A percentile compares a stretch with the other conserved stretches of the same genome.
phyloP scores from a whole-genome alignment of 1,139 yeast species.

The Geotrichum phurueaensis region DNA sequence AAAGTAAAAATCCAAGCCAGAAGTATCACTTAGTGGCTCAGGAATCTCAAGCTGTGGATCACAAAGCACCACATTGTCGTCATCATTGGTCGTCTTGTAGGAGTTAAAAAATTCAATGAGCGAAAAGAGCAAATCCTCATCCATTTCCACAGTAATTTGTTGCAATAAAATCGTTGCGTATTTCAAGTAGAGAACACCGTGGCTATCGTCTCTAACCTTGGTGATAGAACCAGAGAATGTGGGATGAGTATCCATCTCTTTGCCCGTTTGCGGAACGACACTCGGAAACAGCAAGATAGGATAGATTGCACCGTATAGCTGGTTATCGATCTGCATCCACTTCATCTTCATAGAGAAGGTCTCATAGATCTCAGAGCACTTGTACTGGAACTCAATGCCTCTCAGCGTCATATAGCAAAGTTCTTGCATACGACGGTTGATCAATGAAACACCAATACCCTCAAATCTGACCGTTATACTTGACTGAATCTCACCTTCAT shows the following conservation, averaged over 20 bases:
- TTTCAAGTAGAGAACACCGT: conserved; percentile 84
- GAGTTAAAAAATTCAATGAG: conserved; percentile 65
- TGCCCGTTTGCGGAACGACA: conserved; percentile 76
- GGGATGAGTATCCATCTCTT: conserved; percentile 85
- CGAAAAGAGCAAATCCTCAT: conserved; percentile 87
- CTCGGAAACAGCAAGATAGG: conserved; percentile 92
- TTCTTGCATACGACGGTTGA: conserved; percentile 67
- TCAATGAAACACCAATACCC: conserved; percentile 83
- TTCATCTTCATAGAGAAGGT: conserved; percentile 74
- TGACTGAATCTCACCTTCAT: conserved; percentile 52
- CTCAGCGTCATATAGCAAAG: conserved; percentile 72
- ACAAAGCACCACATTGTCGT: conserved; percentile 51
- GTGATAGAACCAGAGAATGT: conserved; percentile 81
- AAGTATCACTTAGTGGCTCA: conserved; percentile 55
- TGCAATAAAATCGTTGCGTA: conserved; percentile 86
- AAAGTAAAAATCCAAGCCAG: conserved; percentile 74
- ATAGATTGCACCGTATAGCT: conserved; percentile 77
- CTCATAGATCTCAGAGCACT: conserved; percentile 80
- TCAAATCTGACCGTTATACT: conserved; percentile 57
- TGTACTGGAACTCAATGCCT: conserved; percentile 75
- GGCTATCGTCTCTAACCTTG: conserved; percentile 77
- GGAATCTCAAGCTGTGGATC: conserved; percentile 63
- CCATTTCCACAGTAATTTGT: conserved; percentile 86
- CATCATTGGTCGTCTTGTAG: conserved; percentile 47
- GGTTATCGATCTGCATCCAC: conserved; percentile 95